phyloP scores from a whole-genome alignment of 2,329 filamentous ascomycete genomes.

The Pseudogymnoascus sp. region DNA sequence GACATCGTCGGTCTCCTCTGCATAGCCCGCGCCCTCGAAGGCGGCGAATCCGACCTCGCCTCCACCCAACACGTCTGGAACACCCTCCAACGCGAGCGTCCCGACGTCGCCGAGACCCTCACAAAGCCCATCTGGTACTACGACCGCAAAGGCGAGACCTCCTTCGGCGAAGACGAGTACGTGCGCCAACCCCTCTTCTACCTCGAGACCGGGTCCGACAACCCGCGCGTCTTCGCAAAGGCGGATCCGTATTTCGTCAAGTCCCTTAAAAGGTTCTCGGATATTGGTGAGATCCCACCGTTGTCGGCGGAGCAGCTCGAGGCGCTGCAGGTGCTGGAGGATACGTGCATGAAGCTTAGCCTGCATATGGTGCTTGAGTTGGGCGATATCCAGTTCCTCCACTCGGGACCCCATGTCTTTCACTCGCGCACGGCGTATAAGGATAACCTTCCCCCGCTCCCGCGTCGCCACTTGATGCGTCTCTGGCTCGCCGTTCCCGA shows the following conservation, averaged over 20 bases:
- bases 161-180: slow-evolving; percentile 64
- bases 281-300: slow-evolving; percentile 62
- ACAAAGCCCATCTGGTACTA: slow-evolving; percentile 83
- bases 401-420: slow-evolving; percentile 66
- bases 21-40: slow-evolving; percentile 66
- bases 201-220: slow-evolving; percentile 54
- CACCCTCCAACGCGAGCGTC: slow-evolving; percentile 61
- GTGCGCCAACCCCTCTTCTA: slow-evolving; percentile 67
- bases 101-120: slow-evolving; percentile 68
- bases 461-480: slow-evolving; percentile 69
- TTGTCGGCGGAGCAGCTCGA: slow-evolving; percentile 60
- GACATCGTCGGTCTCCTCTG: slow-evolving; percentile 81
- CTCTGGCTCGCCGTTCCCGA: slow-evolving; percentile 80
- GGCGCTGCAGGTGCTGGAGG: slow-evolving; percentile 63
- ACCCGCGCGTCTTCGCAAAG: slow-evolving; percentile 67
- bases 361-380: slow-evolving; percentile 82
- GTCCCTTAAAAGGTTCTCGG: slow-evolving; percentile 65
- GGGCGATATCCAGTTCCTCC: slow-evolving; percentile 78
- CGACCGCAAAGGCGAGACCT: slow-evolving; percentile 79
- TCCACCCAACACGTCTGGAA: slow-evolving; percentile 78
- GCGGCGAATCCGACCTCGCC: slow-evolving; percentile 76
- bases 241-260: slow-evolving; percentile 86
- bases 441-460: slow-evolving; percentile 58
- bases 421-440: slow-evolving; percentile 77
- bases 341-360: slow-evolving; percentile 62